phyloP scores from a whole-genome alignment of 305 asterid genomes.

The Fraxinus angustifolia region DNA sequence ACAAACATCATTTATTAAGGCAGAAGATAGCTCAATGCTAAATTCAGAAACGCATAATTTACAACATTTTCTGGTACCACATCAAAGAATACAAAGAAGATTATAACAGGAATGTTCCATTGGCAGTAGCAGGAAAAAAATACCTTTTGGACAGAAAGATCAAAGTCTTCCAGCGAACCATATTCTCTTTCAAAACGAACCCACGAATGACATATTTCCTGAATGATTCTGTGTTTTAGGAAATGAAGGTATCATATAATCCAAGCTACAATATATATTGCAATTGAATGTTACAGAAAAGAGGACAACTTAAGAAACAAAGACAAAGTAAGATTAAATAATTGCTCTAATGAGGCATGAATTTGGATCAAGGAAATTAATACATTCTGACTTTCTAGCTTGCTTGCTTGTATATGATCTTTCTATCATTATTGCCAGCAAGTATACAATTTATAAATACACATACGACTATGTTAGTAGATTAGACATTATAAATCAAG shows the following conservation, averaged over 20 bases:
- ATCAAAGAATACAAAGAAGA: not conserved
- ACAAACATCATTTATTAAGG: not conserved
- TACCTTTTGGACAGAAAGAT: slow-evolving; percentile 83
- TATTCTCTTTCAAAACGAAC: slow-evolving; percentile 88
- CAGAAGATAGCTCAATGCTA: slow-evolving; percentile 9
- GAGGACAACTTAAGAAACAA: not conserved
- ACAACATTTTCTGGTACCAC: not conserved
- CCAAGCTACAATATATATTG: slow-evolving; percentile 33
- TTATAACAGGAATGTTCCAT: slow-evolving; percentile 4
- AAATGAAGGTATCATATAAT: slow-evolving; percentile 63
- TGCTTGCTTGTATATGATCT: not conserved
- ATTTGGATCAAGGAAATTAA: not conserved
- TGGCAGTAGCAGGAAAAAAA: slow-evolving; percentile 6
- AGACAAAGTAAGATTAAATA: not conserved
- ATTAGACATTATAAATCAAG: not conserved
- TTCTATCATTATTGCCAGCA: not conserved
- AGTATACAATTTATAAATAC: not conserved
- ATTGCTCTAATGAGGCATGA: slow-evolving; percentile 12
- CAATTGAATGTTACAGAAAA: slow-evolving; percentile 18
- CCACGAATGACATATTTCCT: slow-evolving; percentile 94
- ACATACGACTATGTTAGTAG: not conserved
- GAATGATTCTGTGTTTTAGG: slow-evolving; percentile 77
- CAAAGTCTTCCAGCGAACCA: slow-evolving; percentile 77
- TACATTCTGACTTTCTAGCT: not conserved
- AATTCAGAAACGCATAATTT: slow-evolving; percentile 5